Evolutionary conservation across 2,329 filamentous ascomycete genomes (phyloP), one percentile per base, ranked within the genome.

Genomic region (Monilinia fructigena): DNA sequence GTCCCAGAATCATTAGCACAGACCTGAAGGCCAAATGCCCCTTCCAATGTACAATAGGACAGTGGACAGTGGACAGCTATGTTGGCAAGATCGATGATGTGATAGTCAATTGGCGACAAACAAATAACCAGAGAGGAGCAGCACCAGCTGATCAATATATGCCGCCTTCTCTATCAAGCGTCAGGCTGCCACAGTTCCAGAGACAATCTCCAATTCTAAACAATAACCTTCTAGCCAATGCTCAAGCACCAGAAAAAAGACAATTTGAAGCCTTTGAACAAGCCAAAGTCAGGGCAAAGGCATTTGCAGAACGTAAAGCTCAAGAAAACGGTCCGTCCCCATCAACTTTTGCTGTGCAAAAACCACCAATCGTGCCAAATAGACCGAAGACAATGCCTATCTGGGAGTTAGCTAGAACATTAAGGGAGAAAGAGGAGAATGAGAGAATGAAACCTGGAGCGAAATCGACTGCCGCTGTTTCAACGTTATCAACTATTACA

Each of bases 261-360:
- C 14, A 40, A 0, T 16, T 20, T 1, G 3, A 16, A 1, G 5
- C 10, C 5, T 11, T 12, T 1, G 6, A 14, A 5, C 28, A 23
- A 5, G 40, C 40, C 12, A 42, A 42, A 16, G 12, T 14, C 2
- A 42, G 14, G 14, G 40, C 12, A 42, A 12, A 16, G 1, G 5
- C 16, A 16, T 4, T 7, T 0, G 6, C 20, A 5, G 45, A 23
- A 5, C 28, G 0, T 23, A n/a, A 50, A 10, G 16, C n/a, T 23
- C 56, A 60, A 50, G 42, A 48, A 11, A 50, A 4, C 4, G 28
- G 6, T 2, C 12, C 16, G 0, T 38, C 20, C 8, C 31, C 20
- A 50, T 26, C 31, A 14, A 23, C 12, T 50, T 12, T 45, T 4
- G 16, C 45, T 20, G 28, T 10, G 4, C 14, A 2, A 23, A 26